Conservation (phyloP, 345 rosid genomes). For the Hypericum perforatum region DNA sequence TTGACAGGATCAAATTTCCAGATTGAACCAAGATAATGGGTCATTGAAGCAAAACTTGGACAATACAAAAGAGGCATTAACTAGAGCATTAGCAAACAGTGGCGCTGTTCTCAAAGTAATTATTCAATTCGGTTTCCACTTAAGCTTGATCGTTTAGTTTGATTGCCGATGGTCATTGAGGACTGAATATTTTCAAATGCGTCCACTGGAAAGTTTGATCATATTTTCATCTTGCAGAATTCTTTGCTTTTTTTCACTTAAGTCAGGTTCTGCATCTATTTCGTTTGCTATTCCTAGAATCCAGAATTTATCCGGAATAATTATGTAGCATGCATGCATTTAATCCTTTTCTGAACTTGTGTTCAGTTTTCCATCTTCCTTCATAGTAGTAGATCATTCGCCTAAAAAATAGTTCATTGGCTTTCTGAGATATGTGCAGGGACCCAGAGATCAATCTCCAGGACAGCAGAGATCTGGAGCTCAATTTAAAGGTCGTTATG, state of each 20-base stretch:
- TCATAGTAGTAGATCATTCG: no score
- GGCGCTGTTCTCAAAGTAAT: slow-evolving; percentile 31
- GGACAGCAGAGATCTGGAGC: slow-evolving; percentile 38
- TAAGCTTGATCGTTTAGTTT: slow-evolving; percentile 11
- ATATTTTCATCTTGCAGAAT: not conserved
- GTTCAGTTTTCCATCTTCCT: no score
- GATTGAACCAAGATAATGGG: slow-evolving; percentile 80
- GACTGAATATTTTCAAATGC: not conserved
- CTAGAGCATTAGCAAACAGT: slow-evolving; percentile 31
- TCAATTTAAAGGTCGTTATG: slow-evolving; percentile 36
- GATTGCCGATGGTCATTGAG: not conserved
- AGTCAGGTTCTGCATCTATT: no score
- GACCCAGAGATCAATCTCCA: slow-evolving; percentile 55
- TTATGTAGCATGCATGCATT: no score
- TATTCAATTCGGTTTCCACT: not conserved
- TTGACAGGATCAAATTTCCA: slow-evolving; percentile 58
- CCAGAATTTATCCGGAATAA: no score
- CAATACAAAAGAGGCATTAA: slow-evolving; percentile 43
- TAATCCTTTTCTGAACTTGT: not conserved
- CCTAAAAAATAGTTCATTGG: no score
- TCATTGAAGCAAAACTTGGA: slow-evolving; percentile 59
- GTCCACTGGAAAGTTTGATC: no score
- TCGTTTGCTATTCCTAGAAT: no score
- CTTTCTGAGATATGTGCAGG: slow-evolving; percentile 24
- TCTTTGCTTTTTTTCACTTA: slow-evolving; percentile 8